Evolutionary conservation across 2,329 filamentous ascomycete species (phyloP), one percentile per base, ranked within the genome.

Genomic region (Leptographium lundbergii): DNA sequence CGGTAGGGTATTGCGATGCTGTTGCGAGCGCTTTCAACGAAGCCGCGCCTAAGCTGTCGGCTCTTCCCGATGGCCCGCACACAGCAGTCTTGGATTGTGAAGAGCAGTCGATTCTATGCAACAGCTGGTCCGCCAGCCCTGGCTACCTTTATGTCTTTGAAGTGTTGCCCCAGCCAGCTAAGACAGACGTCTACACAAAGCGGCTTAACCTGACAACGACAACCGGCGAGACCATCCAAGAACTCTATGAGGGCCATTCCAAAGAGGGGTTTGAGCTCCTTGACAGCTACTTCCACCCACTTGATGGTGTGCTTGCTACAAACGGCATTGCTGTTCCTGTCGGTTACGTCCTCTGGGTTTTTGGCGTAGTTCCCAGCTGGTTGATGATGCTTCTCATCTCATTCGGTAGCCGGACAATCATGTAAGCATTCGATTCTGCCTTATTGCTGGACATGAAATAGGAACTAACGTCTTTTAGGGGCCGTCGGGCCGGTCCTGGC

Each of bases 361-460:
- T 88, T 67, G 77, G 79, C 66, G 73, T 86, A 55, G 72, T 89
- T 60, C 81, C 88, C 60, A 84, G 85, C 75, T 92, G 88, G 88
- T 73, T 82, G 59, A 84, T 90, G 68, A 91, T 92, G 88, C 78
- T 92, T 65, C 69, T 81, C 55, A 78, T 92, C 65, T 88, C 85
- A 57, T 84, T 91, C 69, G 67, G 87, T 63, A 89, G 84, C 77
- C 80, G 88, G 69, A 81, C 77, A 60, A 80, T 91, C 72, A 90
- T 91, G 88, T 90, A 75, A 80, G 86, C 78, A 14, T 52, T 3
- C 0, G 9, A 19, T 34, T 50, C 51, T 57, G 67, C 62, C 65
- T 61, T 59, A 62, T 53, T 36, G 4, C 3, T 32, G 7, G n/a
- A 45, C 42, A 25, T 22, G 3, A 6, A 17, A 6, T 9, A 42